Base-by-base conservation (phyloP, 2,329 filamentous ascomycete species). In the Pseudogymnoascus destructans region DNA sequence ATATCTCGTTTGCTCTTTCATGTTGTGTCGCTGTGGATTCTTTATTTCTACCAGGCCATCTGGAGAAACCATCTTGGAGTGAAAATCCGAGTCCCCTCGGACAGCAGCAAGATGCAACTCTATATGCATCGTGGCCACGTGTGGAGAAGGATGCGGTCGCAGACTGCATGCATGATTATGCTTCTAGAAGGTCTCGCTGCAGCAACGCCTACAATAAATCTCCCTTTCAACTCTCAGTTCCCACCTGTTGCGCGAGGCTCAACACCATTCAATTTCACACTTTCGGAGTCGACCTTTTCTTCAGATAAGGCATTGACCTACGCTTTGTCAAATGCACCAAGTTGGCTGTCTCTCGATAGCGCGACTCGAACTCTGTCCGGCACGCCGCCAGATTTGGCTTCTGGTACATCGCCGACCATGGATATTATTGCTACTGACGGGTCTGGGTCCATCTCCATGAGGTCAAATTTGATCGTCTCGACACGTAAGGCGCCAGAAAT, bases 181-280 rank as follows among this genome's bases (percentile, higher is more conserved):
- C 23, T 52, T 52, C 46, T 52, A 52, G 46, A 52, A 30, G n/a
- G 46, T 52, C 5, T 52, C 23, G 46, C 46, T 52, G 9, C 54
- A 38, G 73, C 72, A 52, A 66, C 66, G 59, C 69, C 72, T 62
- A 66, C 63, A 59, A 67, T 75, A 55, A 74, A 75, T 52, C 92
- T 91, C 64, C 89, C 89, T 0, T 77, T 95, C 70, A 95, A 93
- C 71, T 84, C 87, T 2, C 90, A 95, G 70, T 78, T 95, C 0
- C 89, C 89, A 30, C 85, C 86, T 3, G 85, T 91, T 57, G 89
- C 88, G 17, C 79, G 86, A 63, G 75, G 87, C 60, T 79, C 78
- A 38, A 68, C 84, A 64, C 75, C 77, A 2, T 93, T 89, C 70
- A 79, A 75, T 8, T 89, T 91, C 66, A 75, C 79, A 27, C 87